These are phyloP conservation scores for Epichloe bromicola DNA, from an alignment of 2,329 filamentous ascomycete species.

Conservation along the genomic window DNA sequence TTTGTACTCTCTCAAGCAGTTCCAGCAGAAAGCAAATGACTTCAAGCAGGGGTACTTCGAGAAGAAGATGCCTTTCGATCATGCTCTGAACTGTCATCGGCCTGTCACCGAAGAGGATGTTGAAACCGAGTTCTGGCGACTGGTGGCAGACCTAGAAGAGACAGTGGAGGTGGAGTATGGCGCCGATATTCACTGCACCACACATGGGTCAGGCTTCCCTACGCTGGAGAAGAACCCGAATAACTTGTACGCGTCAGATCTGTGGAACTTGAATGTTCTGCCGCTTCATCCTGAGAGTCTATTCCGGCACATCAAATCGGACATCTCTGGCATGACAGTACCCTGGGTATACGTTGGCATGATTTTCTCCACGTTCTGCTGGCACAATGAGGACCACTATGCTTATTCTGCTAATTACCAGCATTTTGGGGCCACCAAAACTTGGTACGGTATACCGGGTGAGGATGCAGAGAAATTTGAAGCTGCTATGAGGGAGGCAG, in stretches of 20 bases:
- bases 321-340: conserved; percentile 98
- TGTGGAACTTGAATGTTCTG: conserved; percentile 91
- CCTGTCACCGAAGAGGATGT: conserved; percentile 90
- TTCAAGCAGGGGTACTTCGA: conserved; percentile 95
- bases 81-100: conserved; percentile 64
- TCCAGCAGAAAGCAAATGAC: conserved; percentile 87
- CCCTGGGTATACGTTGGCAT: conserved; percentile 99
- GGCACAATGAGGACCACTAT: conserved; percentile 98
- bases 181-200: conserved; percentile 95
- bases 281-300: conserved; percentile 84
- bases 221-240: conserved; percentile 84
- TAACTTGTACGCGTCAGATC: conserved; percentile 76
- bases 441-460: conserved; percentile 95
- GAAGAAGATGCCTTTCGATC: conserved; percentile 78
- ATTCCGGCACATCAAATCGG: conserved; percentile 94
- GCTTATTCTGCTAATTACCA: conserved; percentile 97
- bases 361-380: conserved; percentile 99
- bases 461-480: conserved; percentile 93
- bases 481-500: conserved; percentile 84
- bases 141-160: conserved; percentile 87
- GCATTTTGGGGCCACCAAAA: conserved; percentile 95
- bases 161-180: conserved; percentile 97
- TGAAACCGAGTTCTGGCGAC: conserved; percentile 90
- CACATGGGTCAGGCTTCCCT: conserved; percentile 92
- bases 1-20: conserved; percentile 86